Evolutionary conservation across 2,329 filamentous ascomycete species (phyloP).

Genomic region (Neobulgaria alba): DNA sequence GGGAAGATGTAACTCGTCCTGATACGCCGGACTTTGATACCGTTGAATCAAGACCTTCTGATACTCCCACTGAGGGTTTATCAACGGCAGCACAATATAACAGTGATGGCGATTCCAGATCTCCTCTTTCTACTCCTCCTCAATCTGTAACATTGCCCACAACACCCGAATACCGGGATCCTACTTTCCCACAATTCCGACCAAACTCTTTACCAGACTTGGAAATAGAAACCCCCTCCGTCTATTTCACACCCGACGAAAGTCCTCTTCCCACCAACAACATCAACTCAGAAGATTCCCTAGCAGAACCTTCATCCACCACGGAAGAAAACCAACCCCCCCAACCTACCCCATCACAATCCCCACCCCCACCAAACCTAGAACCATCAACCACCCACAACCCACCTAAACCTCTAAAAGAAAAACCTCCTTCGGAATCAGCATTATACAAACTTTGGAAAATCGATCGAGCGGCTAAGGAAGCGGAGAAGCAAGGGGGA

Average conservation of each 20-base stretch:
- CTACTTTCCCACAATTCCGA: conserved; percentile 60
- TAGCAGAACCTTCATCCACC: background rate
- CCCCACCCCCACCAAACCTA: background rate
- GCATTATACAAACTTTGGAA: conserved; percentile 19
- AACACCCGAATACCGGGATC: conserved; percentile 35
- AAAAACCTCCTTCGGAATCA: conserved; percentile 5
- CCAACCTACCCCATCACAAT: background rate
- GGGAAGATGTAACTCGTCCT: no score
- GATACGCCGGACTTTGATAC: no score
- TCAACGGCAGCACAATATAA: conserved; percentile 9
- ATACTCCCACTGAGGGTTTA: conserved; percentile 9
- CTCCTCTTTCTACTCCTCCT: conserved; percentile 5
- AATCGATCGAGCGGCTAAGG: conserved; percentile 30
- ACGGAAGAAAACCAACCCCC: background rate
- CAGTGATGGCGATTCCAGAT: conserved; percentile 4
- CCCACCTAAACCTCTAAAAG: background rate
- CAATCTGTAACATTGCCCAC: conserved; percentile 5
- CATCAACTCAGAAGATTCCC: background rate
- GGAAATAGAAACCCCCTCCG: background rate
- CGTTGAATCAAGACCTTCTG: no score
- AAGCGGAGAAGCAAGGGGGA: conserved; percentile 65
- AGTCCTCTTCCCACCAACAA: background rate
- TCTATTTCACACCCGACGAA: background rate
- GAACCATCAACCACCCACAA: background rate
- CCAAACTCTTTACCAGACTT: conserved; percentile 35